Percentiles rank a stretch among this genome's conserved stretches.
Evolutionary conservation across 1,284 basidiomycete species (phyloP).

Genomic region (Jaminaea rosea): DNA sequence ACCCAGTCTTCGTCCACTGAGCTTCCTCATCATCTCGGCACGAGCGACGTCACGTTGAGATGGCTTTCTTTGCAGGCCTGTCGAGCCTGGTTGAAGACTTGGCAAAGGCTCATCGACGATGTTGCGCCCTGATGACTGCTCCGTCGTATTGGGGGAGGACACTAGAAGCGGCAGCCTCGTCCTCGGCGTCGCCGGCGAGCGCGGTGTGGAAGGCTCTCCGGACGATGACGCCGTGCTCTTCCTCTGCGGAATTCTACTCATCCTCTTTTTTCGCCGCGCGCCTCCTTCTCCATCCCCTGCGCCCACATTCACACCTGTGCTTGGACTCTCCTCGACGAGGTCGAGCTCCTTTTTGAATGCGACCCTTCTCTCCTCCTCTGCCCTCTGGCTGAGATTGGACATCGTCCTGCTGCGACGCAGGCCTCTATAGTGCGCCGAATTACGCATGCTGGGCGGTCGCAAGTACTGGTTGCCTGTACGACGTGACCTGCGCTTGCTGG

Average conservation of each 20-base stretch:
- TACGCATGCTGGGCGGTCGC: background rate
- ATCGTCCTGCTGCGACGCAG: background rate
- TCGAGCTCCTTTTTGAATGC: background rate
- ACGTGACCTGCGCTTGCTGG: slow-evolving; percentile 6
- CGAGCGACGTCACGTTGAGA: slow-evolving; percentile 29
- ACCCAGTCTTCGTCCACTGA: slow-evolving; percentile 20
- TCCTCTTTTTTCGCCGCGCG: background rate
- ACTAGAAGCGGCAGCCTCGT: background rate
- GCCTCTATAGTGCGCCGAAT: background rate
- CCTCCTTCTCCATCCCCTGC: too few species aligned
- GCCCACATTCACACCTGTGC: too few species aligned
- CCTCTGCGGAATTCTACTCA: background rate
- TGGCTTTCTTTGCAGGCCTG: slow-evolving; percentile 10
- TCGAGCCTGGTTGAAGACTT: background rate
- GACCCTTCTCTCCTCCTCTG: background rate
- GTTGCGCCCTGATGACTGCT: background rate
- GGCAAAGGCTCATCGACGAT: background rate
- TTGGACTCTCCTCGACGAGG: too few species aligned
- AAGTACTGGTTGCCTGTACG: background rate
- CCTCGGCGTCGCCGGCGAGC: background rate
- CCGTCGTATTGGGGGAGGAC: background rate
- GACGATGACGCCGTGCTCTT: background rate
- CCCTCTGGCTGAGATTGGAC: background rate
- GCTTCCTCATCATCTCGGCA: slow-evolving; percentile 33
- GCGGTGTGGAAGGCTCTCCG: slow-evolving; percentile 11